Base-by-base conservation (phyloP, 768 basidiomycete genomes). In the Pleurotus pulmonarius region DNA sequence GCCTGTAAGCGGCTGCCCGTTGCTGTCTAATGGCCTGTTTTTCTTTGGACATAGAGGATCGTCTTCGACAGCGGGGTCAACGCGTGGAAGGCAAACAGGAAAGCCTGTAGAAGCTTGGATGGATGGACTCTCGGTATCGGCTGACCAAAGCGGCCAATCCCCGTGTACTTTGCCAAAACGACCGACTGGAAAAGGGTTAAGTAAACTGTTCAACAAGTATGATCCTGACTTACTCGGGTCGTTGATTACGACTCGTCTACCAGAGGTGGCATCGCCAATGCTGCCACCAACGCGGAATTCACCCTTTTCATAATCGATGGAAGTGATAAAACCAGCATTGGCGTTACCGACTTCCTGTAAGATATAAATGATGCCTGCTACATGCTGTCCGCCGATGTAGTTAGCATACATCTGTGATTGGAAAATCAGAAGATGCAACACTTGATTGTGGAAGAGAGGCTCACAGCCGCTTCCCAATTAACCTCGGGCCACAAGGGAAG, bases 121-220 rank as follows among this genome's bases (percentile, higher is more conserved):
- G 20, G 59, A 60, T 34, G 64, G 64, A 18, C 60, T 63, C 18
- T 64, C 56, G 1, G 62, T 48, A 51, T 64, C 62, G 11, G 62
- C 64, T 4, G 64, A 58, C 61, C 61, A 64, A 22, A 64, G 22
- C 8, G 64, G 62, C 61, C 61, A 62, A 43, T 59, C 61, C 20
- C 59, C 61, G 34, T 59, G 61, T 4, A 62, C 61, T 13, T 46
- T 39, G 13, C 61, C 61, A 45, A 48, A 62, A 5, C 61, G 59
- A 34, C 61, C 61, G 34, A 62, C 61, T 62, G 22, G 8, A 24
- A 47, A 18, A 20, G 26, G 12, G 20, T 41, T 26, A 11, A 41
- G 20, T 16, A 22, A 13, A 22, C 6, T 44, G 38, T 18, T 9
- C n/a, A 6, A 22, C 11, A 16, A 44, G 2, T n/a, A n/a, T 8